Conservation (phyloP, 768 basidiomycete species). For the Xanthoconium stramineum region DNA sequence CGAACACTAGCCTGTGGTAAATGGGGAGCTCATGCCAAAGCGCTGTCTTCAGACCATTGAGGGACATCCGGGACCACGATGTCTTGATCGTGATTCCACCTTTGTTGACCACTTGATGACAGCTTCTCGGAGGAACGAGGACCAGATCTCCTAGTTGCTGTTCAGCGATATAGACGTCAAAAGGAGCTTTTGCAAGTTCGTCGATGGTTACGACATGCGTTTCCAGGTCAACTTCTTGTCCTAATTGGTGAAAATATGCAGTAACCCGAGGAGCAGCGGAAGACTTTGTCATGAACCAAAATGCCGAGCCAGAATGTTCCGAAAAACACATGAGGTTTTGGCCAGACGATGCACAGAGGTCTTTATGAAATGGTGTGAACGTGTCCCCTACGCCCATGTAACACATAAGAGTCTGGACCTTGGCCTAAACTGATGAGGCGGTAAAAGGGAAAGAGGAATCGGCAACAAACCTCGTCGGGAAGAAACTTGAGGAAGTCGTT, state of each 20-base stretch:
- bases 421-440: conserved; percentile 38
- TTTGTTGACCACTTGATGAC: conserved; percentile 80
- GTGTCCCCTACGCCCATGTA: conserved; percentile 82
- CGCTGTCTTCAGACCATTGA: conserved; percentile 55
- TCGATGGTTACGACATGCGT: conserved; percentile 59
- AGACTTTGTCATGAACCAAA: conserved; percentile 83
- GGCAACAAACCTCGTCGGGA: conserved; percentile 45
- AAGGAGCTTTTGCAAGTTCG: conserved; percentile 63
- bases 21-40: conserved; percentile 74
- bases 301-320: conserved; percentile 66
- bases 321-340: conserved; percentile 88
- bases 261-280: conserved; percentile 52
- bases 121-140: conserved; percentile 75
- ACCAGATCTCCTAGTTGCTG: conserved; percentile 78
- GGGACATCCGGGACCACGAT: conserved; percentile 84
- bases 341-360: conserved; percentile 78
- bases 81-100: conserved; percentile 82
- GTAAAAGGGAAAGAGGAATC: background rate
- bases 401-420: conserved; percentile 80
- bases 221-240: conserved; percentile 64
- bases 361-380: conserved; percentile 82
- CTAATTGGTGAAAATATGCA: conserved; percentile 51
- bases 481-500: conserved; percentile 60
- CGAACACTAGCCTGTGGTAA: conserved; percentile 60
- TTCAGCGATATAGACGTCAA: conserved; percentile 65